phyloP scores from a whole-genome alignment of 306 rosid species.

The Alnus rubra region DNA sequence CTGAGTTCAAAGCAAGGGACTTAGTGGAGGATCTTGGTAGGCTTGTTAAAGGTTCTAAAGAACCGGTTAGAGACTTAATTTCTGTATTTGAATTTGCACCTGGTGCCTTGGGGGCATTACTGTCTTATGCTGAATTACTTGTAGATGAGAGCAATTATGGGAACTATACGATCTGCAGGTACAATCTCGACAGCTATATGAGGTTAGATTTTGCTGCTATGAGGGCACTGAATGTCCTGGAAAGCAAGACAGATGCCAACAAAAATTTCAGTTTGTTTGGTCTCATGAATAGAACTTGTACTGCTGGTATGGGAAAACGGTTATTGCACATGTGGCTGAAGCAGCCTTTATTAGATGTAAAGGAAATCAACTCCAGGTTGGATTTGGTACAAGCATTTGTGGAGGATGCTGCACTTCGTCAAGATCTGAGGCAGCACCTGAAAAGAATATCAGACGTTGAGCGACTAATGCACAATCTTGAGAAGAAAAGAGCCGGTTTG shows the following conservation, averaged over 20 bases:
- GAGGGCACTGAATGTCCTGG: constrained; percentile 88
- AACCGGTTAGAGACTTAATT: constrained; percentile 84
- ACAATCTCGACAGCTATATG: constrained; percentile 83
- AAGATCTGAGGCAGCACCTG: constrained; percentile 86
- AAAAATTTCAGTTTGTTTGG: constrained; percentile 96
- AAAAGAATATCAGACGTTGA: constrained; percentile 91
- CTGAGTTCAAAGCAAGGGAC: constrained; percentile 87
- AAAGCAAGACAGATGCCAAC: constrained; percentile 93
- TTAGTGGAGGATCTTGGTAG: constrained; percentile 86
- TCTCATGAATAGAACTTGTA: constrained; percentile 93
- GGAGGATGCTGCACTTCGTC: constrained; percentile 80
- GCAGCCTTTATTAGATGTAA: constrained; percentile 83
- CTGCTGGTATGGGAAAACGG: constrained; percentile 98
- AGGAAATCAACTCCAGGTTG: constrained; percentile 76
- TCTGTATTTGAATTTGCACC: constrained; percentile 90
- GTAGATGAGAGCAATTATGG: constrained; percentile 93
- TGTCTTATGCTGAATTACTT: constrained; percentile 84
- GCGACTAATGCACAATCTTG: constrained; percentile 71
- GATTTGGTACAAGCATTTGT: constrained; percentile 93
- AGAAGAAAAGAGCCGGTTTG: constrained; percentile 83
- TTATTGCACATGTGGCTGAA: constrained; percentile 92
- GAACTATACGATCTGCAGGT: constrained; percentile 64
- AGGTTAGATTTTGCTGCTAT: constrained; percentile 94
- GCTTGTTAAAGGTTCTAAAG: constrained; percentile 91
- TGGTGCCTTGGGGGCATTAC: constrained; percentile 81